Percentiles rank a stretch among this genome's conserved stretches.
phyloP scores from a whole-genome alignment of 108 stramenopile genomes.

The Nitzschia sp. region DNA sequence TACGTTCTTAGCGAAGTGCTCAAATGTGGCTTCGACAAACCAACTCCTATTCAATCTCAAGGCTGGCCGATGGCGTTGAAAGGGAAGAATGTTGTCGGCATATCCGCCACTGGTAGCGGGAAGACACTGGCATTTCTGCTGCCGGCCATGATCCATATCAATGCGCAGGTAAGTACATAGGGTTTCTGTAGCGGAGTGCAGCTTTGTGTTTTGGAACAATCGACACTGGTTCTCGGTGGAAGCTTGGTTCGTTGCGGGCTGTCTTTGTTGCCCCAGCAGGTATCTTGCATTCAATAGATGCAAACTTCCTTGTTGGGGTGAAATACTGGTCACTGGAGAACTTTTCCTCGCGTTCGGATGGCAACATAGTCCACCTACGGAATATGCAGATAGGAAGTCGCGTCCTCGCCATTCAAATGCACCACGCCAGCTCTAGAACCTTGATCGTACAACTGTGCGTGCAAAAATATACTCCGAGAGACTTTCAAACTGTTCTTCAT shows the following conservation, averaged over 20 bases:
- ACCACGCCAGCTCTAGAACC: too few species aligned
- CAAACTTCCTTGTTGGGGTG: background rate
- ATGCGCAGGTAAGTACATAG: conserved; percentile 89
- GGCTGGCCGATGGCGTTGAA: conserved; percentile 99
- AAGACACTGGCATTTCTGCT: conserved; percentile 90
- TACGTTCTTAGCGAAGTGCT: conserved; percentile 94
- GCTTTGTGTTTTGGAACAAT: too few species aligned
- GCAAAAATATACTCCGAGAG: background rate
- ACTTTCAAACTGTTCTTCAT: background rate
- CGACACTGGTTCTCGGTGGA: background rate
- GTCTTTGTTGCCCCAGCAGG: background rate
- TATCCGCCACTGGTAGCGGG: conserved; percentile 92
- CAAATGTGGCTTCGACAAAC: conserved; percentile 93
- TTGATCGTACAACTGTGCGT: too few species aligned
- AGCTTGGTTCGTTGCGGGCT: background rate
- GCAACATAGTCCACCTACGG: too few species aligned
- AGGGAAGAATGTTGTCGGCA: conserved; percentile 97
- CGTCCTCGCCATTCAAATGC: too few species aligned
- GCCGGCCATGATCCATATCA: conserved; percentile 99
- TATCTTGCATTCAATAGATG: background rate
- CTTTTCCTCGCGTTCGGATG: background rate
- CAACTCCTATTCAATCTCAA: conserved; percentile 98
- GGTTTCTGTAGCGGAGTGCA: too few species aligned
- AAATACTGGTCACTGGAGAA: background rate
- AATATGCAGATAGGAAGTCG: too few species aligned